phyloP scores from a whole-genome alignment of 1,284 basidiomycete genomes.

The Athelia psychrophila region DNA sequence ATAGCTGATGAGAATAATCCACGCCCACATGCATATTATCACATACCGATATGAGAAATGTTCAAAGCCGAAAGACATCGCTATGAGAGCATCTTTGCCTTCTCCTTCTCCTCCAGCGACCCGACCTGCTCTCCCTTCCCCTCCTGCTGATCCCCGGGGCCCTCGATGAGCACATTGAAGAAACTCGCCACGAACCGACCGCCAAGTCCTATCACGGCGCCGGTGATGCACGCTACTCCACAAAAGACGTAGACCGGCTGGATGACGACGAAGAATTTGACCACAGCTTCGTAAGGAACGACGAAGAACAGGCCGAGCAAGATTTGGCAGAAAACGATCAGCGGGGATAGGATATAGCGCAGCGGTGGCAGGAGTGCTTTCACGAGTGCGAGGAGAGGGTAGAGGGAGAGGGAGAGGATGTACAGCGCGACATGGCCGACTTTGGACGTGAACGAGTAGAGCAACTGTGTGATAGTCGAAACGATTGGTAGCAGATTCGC shows the following conservation, averaged over 20 bases:
- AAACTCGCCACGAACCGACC: constrained; percentile 27
- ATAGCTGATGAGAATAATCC: too few relatives aligned
- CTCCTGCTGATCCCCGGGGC: too few relatives aligned
- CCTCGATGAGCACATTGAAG: too few relatives aligned
- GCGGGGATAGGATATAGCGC: constrained; percentile 48
- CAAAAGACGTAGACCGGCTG: constrained; percentile 64
- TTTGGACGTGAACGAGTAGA: neutral
- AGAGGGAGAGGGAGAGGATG: constrained; percentile 19
- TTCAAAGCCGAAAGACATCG: too few relatives aligned
- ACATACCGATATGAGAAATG: too few relatives aligned
- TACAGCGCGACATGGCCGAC: neutral
- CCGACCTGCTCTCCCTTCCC: too few relatives aligned
- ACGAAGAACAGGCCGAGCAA: constrained; percentile 39
- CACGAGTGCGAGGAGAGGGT: constrained; percentile 27
- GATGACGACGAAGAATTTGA: constrained; percentile 40
- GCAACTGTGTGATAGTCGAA: neutral
- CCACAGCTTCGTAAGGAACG: constrained; percentile 41
- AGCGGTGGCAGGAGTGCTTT: constrained; percentile 31
- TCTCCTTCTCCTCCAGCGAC: too few relatives aligned
- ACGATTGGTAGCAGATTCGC: neutral
- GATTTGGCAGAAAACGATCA: constrained; percentile 41
- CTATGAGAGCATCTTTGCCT: too few relatives aligned
- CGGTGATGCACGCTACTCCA: constrained; percentile 54
- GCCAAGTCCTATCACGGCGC: constrained; percentile 43
- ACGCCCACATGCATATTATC: too few relatives aligned